A percentile compares a stretch with the other conserved stretches of the same genome.
phyloP scores from a whole-genome alignment of 2,329 filamentous ascomycete species.

The Talaromyces atroroseus region DNA sequence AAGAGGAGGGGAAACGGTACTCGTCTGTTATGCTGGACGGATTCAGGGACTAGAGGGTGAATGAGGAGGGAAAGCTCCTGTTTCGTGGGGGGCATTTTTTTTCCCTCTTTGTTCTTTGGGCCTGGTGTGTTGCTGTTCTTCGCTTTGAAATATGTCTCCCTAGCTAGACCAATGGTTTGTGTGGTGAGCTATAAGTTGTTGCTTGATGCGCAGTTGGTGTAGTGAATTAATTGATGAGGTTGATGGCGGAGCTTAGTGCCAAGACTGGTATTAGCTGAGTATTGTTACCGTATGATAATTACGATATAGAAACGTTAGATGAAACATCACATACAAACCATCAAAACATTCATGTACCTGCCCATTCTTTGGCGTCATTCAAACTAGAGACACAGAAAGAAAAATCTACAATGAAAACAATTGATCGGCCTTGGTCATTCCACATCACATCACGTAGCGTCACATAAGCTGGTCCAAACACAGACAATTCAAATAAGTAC shows the following conservation, averaged over 20 bases:
- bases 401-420: constrained; percentile 4
- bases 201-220: not conserved
- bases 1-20: too few species aligned
- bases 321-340: not conserved
- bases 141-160: not conserved
- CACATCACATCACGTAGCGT: constrained; percentile 9
- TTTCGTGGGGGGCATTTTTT: constrained; percentile 38
- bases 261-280: not conserved
- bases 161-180: not conserved
- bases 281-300: not conserved
- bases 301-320: not conserved
- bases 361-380: not conserved
- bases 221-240: not conserved
- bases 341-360: not conserved
- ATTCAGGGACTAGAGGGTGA: constrained; percentile 43
- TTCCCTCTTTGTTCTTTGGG: not conserved
- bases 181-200: not conserved
- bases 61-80: constrained; percentile 44
- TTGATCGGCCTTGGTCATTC: constrained; percentile 3
- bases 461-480: constrained; percentile 12
- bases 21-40: constrained; percentile 41
- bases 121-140: not conserved
- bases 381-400: not conserved
- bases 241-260: not conserved
- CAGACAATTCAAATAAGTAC: constrained; percentile 12